Evolutionary conservation across 2,329 filamentous ascomycete genomes (phyloP).

Genomic region (Neofusicoccum umdonicola): DNA sequence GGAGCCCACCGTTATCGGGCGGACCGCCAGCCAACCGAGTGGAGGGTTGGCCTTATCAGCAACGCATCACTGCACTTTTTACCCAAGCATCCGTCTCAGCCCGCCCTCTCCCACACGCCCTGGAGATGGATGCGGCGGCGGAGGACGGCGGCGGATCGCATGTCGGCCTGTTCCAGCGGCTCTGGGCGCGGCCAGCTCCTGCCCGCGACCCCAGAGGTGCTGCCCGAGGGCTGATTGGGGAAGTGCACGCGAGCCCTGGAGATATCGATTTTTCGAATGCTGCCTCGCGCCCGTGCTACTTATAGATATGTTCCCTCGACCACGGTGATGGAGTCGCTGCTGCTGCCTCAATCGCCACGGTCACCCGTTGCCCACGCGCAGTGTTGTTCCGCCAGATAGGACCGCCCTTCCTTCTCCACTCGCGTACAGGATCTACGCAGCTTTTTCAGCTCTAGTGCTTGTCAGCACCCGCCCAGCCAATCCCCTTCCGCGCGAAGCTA

Average conservation of each 20-base stretch:
- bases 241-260: slow-evolving; percentile 3
- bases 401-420: background rate
- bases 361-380: background rate
- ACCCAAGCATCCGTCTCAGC: slow-evolving; percentile 4
- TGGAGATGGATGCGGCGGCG: background rate
- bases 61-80: slow-evolving; percentile 14
- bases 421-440: slow-evolving; percentile 3
- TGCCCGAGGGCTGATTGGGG: background rate
- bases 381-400: background rate
- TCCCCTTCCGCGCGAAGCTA: background rate
- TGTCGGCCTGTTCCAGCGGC: slow-evolving; percentile 6
- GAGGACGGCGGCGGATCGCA: slow-evolving; percentile 9
- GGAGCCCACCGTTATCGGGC: slow-evolving; percentile 12
- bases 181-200: background rate
- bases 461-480: slow-evolving; percentile 3
- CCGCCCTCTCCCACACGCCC: background rate
- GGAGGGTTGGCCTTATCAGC: background rate
- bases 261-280: slow-evolving; percentile 2
- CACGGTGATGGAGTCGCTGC: background rate
- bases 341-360: background rate
- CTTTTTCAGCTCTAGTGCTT: slow-evolving; percentile 1
- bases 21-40: slow-evolving; percentile 2
- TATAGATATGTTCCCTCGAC: background rate
- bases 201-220: background rate
- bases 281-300: background rate